Conservation (phyloP, 768 basidiomycete genomes). For the Hericium rajendrae region DNA sequence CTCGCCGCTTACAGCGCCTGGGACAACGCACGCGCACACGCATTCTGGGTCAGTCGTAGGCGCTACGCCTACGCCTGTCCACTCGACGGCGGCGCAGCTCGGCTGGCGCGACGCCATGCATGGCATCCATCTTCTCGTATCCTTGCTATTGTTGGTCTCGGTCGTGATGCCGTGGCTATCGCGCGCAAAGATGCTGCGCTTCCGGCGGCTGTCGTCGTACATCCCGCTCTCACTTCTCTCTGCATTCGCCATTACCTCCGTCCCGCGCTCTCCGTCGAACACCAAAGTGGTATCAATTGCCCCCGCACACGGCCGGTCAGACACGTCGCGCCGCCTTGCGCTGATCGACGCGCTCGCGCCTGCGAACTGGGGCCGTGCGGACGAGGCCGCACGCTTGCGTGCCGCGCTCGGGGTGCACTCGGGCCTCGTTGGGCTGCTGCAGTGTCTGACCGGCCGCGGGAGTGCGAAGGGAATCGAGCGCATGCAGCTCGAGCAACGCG, state of each 20-base stretch:
- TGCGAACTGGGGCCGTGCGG: constrained; percentile 22
- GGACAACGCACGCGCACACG: constrained; percentile 31
- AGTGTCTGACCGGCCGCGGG: constrained; percentile 19
- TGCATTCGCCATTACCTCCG: not conserved
- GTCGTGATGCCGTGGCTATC: constrained; percentile 43
- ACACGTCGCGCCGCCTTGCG: constrained; percentile 15
- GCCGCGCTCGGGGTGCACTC: constrained; percentile 29
- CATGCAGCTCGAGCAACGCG: constrained; percentile 34
- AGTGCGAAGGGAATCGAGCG: constrained; percentile 25
- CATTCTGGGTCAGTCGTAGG: constrained; percentile 52
- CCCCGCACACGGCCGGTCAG: not conserved
- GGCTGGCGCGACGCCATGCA: constrained; percentile 49
- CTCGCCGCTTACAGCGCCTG: constrained; percentile 47
- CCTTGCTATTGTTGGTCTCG: constrained; percentile 48
- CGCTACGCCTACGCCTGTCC: constrained; percentile 18
- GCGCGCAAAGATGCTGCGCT: constrained; percentile 4
- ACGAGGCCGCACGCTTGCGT: constrained; percentile 32
- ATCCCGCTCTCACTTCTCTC: not conserved
- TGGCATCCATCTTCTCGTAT: constrained; percentile 55
- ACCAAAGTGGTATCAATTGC: not conserved
- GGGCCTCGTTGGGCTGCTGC: constrained; percentile 28
- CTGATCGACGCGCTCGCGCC: constrained; percentile 26
- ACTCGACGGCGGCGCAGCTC: constrained; percentile 22
- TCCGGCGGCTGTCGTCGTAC: constrained; percentile 3
- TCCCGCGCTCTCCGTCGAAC: constrained; percentile 1